Conservation (phyloP, 176 grass and related monocot species). For the Lolium rigidum region DNA sequence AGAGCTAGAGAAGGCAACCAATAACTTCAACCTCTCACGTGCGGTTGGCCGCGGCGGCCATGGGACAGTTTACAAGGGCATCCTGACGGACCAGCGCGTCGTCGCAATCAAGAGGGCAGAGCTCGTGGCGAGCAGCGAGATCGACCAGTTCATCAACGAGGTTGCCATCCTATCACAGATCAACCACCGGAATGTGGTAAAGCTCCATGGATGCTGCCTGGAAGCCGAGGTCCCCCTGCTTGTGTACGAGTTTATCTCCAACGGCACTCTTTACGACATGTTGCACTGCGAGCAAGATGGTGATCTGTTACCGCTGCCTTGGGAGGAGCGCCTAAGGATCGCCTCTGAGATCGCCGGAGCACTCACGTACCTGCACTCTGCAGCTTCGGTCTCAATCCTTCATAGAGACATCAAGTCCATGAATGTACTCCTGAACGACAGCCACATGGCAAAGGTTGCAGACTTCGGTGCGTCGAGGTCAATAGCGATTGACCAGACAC, state of each 20-base stretch:
- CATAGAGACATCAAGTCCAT: conserved; percentile 46
- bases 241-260: conserved; percentile 41
- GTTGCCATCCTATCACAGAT: conserved; percentile 40
- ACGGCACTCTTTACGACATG: conserved; percentile 38
- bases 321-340: conserved; percentile 36
- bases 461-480: conserved; percentile 35
- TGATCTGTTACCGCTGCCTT: neutral
- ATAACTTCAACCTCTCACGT: conserved; percentile 15
- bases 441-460: conserved; percentile 18
- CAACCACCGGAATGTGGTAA: conserved; percentile 43
- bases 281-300: neutral
- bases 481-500: conserved; percentile 21
- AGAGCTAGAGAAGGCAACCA: conserved; percentile 44
- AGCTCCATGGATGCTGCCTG: conserved; percentile 41
- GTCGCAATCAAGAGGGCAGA: conserved; percentile 35
- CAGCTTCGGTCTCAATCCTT: conserved; percentile 29
- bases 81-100: conserved; percentile 32
- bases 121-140: neutral
- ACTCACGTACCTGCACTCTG: conserved; percentile 35
- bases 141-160: conserved; percentile 38
- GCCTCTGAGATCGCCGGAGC: conserved; percentile 24
- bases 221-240: conserved; percentile 29
- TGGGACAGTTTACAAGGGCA: conserved; percentile 37
- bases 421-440: conserved; percentile 42
- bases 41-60: conserved; percentile 37